Percentiles rank a stretch among this genome's conserved stretches.
These are phyloP conservation scores for Begonia peltatifolia DNA, from an alignment of 306 rosid species.

Conservation along the genomic window DNA sequence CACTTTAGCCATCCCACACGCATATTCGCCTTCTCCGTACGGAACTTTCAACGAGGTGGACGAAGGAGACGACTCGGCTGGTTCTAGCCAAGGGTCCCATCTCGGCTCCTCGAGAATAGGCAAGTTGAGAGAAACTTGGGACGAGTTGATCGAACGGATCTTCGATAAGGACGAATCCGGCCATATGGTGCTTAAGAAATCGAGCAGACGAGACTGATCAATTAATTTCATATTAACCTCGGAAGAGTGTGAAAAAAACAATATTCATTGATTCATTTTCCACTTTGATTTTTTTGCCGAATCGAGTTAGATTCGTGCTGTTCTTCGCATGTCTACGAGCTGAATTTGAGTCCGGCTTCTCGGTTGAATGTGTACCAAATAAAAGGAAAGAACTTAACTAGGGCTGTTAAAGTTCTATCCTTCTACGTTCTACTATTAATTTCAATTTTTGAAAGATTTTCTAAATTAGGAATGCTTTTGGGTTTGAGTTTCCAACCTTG, in stretches of 20 bases:
- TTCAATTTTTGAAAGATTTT: too few species aligned
- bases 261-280: neutral
- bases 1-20: conserved; percentile 70
- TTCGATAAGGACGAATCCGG: conserved; percentile 45
- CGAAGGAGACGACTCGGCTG: conserved; percentile 23
- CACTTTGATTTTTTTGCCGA: neutral
- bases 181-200: conserved; percentile 29
- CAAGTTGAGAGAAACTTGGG: conserved; percentile 37
- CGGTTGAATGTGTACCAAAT: too few species aligned
- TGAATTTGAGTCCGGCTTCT: too few species aligned
- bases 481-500: neutral
- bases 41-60: conserved; percentile 58
- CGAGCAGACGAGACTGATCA: conserved; percentile 10
- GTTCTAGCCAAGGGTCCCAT: conserved; percentile 39
- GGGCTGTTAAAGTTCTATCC: too few species aligned
- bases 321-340: too few species aligned
- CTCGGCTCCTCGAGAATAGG: conserved; percentile 26
- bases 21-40: conserved; percentile 44
- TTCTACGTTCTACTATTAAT: too few species aligned
- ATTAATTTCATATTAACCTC: neutral
- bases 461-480: too few species aligned
- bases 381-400: too few species aligned
- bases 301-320: neutral
- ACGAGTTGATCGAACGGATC: conserved; percentile 37
- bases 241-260: too few species aligned